Evolutionary conservation across 2,329 filamentous ascomycete genomes (phyloP).

Genomic region (Ophiocordyceps sinensis): DNA sequence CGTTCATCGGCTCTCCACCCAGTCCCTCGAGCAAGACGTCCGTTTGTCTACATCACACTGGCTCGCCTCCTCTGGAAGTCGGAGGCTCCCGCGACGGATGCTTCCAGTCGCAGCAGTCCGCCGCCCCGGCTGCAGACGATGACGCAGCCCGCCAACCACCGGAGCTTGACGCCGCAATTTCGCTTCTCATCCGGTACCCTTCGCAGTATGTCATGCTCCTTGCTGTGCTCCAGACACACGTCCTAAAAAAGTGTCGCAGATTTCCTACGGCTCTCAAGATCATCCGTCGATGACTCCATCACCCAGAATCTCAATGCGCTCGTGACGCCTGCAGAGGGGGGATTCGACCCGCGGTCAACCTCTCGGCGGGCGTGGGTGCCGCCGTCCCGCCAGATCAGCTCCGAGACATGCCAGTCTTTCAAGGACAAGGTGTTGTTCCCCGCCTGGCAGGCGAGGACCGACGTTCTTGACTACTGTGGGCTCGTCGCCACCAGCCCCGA

Average conservation of each 20-base stretch:
- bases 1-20: no score
- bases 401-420: constrained; percentile 53
- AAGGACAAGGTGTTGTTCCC: constrained; percentile 70
- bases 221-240: background rate
- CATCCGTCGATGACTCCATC: constrained; percentile 84
- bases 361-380: constrained; percentile 42
- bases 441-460: constrained; percentile 69
- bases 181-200: constrained; percentile 60
- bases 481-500: constrained; percentile 78
- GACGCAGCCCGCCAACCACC: constrained; percentile 29
- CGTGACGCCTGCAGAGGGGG: constrained; percentile 53
- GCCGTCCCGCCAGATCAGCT: constrained; percentile 38
- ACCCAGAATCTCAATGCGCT: constrained; percentile 85
- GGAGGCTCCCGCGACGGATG: constrained; percentile 23
- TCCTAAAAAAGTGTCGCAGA: constrained; percentile 38
- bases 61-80: constrained; percentile 34
- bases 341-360: constrained; percentile 72
- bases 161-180: constrained; percentile 55
- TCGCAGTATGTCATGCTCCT: constrained; percentile 37
- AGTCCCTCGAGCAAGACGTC: background rate
- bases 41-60: constrained; percentile 20
- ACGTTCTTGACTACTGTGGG: constrained; percentile 80
- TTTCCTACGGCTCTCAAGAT: constrained; percentile 76
- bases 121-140: constrained; percentile 24
- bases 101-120: constrained; percentile 15